Evolutionary conservation across 2,329 filamentous ascomycete species (phyloP).

Genomic region (Colletotrichum liriopes): DNA sequence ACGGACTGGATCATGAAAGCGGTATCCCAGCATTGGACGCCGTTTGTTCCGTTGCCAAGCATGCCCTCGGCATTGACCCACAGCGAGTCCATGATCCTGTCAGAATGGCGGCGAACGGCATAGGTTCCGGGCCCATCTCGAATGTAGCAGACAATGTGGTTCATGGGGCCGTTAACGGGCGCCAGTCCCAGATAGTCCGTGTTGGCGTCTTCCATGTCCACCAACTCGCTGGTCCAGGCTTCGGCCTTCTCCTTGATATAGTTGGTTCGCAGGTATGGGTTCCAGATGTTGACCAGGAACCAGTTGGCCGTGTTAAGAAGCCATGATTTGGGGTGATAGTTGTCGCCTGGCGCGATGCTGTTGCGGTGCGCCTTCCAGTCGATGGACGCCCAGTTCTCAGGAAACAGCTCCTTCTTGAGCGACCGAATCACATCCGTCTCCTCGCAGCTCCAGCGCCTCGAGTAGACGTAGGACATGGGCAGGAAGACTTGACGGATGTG

Average conservation of each 20-base stretch:
- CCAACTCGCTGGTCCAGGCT: slow-evolving; percentile 84
- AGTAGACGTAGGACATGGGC: slow-evolving; percentile 92
- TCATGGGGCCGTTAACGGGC: slow-evolving; percentile 92
- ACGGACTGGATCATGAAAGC: slow-evolving; percentile 89
- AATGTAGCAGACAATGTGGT: slow-evolving; percentile 88
- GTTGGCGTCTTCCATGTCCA: slow-evolving; percentile 94
- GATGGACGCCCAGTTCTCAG: slow-evolving; percentile 83
- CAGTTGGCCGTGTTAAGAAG: slow-evolving; percentile 85
- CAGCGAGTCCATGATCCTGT: slow-evolving; percentile 87
- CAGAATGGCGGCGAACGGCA: slow-evolving; percentile 82
- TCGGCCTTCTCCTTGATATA: slow-evolving; percentile 80
- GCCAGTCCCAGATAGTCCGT: slow-evolving; percentile 90
- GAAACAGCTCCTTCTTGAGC: slow-evolving; percentile 86
- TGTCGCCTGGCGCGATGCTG: slow-evolving; percentile 83
- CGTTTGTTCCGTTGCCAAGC: slow-evolving; percentile 96
- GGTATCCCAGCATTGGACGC: slow-evolving; percentile 98
- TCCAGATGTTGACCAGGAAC: slow-evolving; percentile 84
- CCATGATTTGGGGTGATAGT: slow-evolving; percentile 94
- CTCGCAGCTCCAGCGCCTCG: slow-evolving; percentile 84
- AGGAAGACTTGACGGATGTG: slow-evolving; percentile 98
- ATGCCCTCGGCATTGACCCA: slow-evolving; percentile 96
- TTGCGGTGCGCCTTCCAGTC: slow-evolving; percentile 86
- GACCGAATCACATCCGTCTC: slow-evolving; percentile 81
- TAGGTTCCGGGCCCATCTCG: slow-evolving; percentile 83
- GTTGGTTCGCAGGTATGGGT: slow-evolving; percentile 80